Evolutionary conservation across 2,329 filamentous ascomycete species (phyloP).

Genomic region (Alternaria arborescens): DNA sequence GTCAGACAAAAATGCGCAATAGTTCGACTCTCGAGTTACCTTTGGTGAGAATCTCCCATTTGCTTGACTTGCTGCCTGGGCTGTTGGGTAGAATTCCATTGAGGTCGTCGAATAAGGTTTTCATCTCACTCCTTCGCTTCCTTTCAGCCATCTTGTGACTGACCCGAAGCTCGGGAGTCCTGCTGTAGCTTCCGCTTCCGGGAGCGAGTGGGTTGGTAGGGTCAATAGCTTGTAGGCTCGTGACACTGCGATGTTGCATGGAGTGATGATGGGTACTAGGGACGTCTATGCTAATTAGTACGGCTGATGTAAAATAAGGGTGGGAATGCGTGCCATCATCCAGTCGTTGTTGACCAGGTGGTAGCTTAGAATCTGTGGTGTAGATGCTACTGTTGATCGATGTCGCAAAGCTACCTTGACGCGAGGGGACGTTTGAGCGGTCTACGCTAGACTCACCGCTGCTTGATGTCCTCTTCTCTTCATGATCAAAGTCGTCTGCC

Average conservation of each 20-base stretch:
- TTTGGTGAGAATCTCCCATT: constrained; percentile 89
- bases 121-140: constrained; percentile 87
- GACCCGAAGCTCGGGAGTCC: constrained; percentile 81
- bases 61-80: constrained; percentile 83
- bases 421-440: constrained; percentile 67
- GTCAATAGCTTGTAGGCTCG: constrained; percentile 69
- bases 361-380: constrained; percentile 76
- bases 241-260: constrained; percentile 76
- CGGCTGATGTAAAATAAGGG: constrained; percentile 5
- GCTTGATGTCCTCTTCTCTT: constrained; percentile 58
- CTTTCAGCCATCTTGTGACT: constrained; percentile 87
- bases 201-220: constrained; percentile 59
- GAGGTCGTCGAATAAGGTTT: constrained; percentile 82
- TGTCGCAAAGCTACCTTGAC: constrained; percentile 78
- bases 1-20: constrained; percentile 14
- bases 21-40: constrained; percentile 62
- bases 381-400: constrained; percentile 83
- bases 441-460: constrained; percentile 59
- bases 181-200: constrained; percentile 78
- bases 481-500: constrained; percentile 68
- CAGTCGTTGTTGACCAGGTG: constrained; percentile 74
- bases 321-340: constrained; percentile 64
- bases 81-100: constrained; percentile 81
- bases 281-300: constrained; percentile 49
- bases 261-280: constrained; percentile 73